phyloP scores from a whole-genome alignment of 1,284 basidiomycete species.

The Pseudozyma hubeiensis region DNA sequence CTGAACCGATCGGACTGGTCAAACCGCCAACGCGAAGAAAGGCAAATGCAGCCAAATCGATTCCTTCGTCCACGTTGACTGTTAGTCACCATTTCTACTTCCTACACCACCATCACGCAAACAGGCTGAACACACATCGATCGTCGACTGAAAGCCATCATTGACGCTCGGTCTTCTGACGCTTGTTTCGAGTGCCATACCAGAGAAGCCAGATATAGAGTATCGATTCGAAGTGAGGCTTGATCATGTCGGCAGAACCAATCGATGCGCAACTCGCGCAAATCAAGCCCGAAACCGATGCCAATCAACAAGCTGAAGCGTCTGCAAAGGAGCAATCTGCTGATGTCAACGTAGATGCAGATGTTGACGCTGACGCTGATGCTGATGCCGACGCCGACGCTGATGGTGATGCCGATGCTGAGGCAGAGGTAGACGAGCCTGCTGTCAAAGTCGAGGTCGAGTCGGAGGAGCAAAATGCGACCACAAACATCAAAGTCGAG shows the following conservation, averaged over 20 bases:
- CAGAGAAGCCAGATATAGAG: too few species aligned
- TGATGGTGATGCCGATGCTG: slow-evolving; percentile 25
- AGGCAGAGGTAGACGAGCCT: neutral
- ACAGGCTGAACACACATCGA: too few species aligned
- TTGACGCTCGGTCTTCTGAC: too few species aligned
- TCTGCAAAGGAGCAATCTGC: neutral
- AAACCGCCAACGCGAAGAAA: too few species aligned
- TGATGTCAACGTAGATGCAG: neutral
- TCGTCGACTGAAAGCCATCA: too few species aligned
- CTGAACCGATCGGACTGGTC: too few species aligned
- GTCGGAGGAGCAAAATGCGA: neutral
- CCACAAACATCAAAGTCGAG: neutral
- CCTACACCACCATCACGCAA: too few species aligned
- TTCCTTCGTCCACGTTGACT: too few species aligned
- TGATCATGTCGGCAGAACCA: slow-evolving; percentile 25
- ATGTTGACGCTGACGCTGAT: slow-evolving; percentile 10
- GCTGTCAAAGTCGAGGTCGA: slow-evolving; percentile 14
- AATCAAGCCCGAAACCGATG: slow-evolving; percentile 23
- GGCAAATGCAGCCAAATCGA: too few species aligned
- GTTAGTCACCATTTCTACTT: too few species aligned
- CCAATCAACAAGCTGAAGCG: slow-evolving; percentile 6
- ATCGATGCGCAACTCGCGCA: slow-evolving; percentile 25
- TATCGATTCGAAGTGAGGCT: neutral
- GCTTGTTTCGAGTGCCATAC: too few species aligned
- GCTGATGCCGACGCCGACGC: slow-evolving; percentile 20